Evolutionary conservation across 257 asterid genomes (phyloP), one percentile per base, ranked within the genome.

Genomic region (Nyctanthes arbortristis): DNA sequence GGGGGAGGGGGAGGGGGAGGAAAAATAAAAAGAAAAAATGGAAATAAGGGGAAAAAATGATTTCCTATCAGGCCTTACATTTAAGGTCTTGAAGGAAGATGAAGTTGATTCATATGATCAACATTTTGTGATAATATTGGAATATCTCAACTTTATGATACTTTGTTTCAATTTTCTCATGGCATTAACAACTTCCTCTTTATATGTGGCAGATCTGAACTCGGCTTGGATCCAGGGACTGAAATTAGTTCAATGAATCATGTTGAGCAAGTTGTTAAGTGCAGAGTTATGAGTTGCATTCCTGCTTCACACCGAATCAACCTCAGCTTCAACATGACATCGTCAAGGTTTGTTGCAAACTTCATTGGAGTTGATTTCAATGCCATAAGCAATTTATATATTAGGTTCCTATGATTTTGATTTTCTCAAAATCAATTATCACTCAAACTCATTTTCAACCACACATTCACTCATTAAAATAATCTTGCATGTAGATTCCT

Each of bases 241-340:
- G 97, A 89, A 70, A 85, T 88, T 77, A 76, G 76, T 78, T 91
- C 93, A 63, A 74, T 82, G 84, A 91, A 88, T 81, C 95, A 91
- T 82, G 92, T 94, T 60, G 99, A 94, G 65, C 99, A 94, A 88
- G 99, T 91, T 75, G 96, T 94, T 35, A 91, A 91, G 80, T 94
- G 97, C 75, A 84, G 97, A 80, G 97, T 94, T 63, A 85, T 87
- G 58, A 88, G 86, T 61, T 85, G 88, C 64, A 70, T 70, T 35
- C 92, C 95, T 65, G 81, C 87, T 43, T 80, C 94, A 32, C 88
- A 75, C 74, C 73, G 96, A 69, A 89, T 94, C 70, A 78, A 67
- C 82, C 95, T 94, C 73, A 94, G 97, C 78, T 94, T 94, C 80
- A 84, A 82, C 63, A 77, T 84, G 77, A 84, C 84, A 65, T 84